phyloP scores from a whole-genome alignment of 139 green algal genomes.

The Chlorella sp. region DNA sequence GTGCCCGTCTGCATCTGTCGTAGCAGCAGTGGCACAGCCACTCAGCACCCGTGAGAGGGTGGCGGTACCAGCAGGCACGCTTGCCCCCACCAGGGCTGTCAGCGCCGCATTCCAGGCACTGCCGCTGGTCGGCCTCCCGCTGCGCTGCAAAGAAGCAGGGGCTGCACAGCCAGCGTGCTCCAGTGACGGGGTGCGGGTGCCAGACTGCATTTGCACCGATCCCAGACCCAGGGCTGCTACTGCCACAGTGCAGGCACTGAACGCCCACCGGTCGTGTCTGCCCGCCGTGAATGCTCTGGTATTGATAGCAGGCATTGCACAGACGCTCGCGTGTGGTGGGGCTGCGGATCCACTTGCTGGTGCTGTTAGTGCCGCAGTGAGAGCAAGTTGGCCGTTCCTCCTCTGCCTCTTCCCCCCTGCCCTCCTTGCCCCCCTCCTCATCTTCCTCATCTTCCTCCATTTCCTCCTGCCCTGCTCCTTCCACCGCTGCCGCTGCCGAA shows the following conservation, averaged over 20 bases:
- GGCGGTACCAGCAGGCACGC: background rate
- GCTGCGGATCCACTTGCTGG: background rate
- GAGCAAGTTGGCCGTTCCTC: background rate
- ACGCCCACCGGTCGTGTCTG: background rate
- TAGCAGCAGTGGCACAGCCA: background rate
- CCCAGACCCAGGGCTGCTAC: background rate
- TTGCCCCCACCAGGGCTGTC: background rate
- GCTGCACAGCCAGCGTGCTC: background rate
- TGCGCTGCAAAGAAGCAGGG: background rate
- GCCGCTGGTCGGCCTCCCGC: background rate
- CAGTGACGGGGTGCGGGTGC: background rate
- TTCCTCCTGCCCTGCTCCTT: background rate
- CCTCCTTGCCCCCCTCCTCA: background rate
- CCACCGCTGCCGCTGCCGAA: background rate
- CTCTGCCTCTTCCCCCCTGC: background rate
- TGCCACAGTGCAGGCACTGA: background rate
- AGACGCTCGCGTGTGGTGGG: background rate
- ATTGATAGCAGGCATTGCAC: background rate
- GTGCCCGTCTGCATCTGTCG: background rate
- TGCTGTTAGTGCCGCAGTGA: background rate
- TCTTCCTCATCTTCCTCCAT: too few relatives aligned
- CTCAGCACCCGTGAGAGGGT: background rate
- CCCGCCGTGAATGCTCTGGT: background rate
- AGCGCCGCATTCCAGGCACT: background rate
- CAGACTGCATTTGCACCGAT: background rate